These are phyloP conservation scores for Solanum bukasovii DNA, from an alignment of 257 asterid species.

Conservation along the genomic window DNA sequence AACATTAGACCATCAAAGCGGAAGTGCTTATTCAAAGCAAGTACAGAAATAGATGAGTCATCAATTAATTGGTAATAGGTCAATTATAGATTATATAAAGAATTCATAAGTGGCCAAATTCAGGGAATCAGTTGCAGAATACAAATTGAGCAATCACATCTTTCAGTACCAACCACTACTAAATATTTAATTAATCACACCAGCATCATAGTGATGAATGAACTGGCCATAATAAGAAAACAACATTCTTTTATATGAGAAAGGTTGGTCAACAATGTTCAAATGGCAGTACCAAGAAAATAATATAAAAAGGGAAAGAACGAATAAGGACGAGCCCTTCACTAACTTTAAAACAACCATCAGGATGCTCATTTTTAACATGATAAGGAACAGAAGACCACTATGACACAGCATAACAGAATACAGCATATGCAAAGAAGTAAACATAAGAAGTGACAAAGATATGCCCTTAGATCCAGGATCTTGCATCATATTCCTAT, in stretches of 20 bases:
- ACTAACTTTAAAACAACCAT: neutral
- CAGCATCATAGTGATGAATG: neutral
- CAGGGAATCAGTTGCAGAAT: neutral
- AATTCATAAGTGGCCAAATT: neutral
- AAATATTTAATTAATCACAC: neutral
- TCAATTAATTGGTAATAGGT: neutral
- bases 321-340: neutral
- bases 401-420: neutral
- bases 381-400: neutral
- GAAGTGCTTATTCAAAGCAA: neutral
- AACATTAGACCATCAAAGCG: neutral
- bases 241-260: neutral
- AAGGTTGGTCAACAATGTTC: neutral
- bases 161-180: neutral
- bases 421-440: neutral
- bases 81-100: neutral
- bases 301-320: neutral
- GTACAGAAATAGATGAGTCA: neutral
- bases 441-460: neutral
- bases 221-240: neutral
- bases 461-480: neutral
- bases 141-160: neutral
- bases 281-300: neutral
- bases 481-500: neutral
- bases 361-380: neutral